Conservation (phyloP, 2,329 filamentous ascomycete species). For the Penicillium oxalicum region DNA sequence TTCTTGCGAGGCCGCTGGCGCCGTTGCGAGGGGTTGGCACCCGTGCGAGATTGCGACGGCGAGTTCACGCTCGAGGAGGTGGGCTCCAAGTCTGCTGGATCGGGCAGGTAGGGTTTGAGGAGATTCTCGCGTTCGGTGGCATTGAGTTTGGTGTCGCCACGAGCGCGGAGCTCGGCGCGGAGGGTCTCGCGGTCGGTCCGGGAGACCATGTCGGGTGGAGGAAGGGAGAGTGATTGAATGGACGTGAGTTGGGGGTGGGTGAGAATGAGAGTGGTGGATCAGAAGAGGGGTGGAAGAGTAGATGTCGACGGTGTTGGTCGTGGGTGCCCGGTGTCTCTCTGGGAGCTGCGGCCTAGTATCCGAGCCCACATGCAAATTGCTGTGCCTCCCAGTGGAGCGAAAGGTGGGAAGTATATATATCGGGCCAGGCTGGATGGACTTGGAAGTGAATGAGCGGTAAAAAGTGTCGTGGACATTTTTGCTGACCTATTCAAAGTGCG, state of each 20-base stretch:
- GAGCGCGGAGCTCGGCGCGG: conserved; percentile 34
- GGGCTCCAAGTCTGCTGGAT: conserved; percentile 30
- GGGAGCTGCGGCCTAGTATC: background rate
- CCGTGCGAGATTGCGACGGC: conserved; percentile 10
- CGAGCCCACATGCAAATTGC: conserved; percentile 2
- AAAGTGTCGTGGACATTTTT: no score
- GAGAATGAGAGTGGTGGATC: no score
- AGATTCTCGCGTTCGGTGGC: conserved; percentile 47
- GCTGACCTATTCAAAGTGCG: no score
- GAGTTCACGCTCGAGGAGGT: background rate
- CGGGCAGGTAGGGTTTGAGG: conserved; percentile 49
- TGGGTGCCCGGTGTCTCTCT: no score
- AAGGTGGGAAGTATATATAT: no score
- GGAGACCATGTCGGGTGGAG: conserved; percentile 25
- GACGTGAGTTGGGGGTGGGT: conserved; percentile 3
- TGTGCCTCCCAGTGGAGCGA: background rate
- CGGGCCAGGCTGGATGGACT: no score
- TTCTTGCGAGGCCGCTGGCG: conserved; percentile 29
- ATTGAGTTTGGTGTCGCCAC: conserved; percentile 36
- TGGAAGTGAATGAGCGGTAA: no score
- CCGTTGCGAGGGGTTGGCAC: conserved; percentile 13
- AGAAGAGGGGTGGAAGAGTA: no score
- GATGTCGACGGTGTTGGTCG: no score
- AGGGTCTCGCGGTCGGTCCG: conserved; percentile 31
- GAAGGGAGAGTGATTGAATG: background rate